phyloP scores from a whole-genome alignment of 2,329 filamentous ascomycete species.

The Camptophora hylomeconis region DNA sequence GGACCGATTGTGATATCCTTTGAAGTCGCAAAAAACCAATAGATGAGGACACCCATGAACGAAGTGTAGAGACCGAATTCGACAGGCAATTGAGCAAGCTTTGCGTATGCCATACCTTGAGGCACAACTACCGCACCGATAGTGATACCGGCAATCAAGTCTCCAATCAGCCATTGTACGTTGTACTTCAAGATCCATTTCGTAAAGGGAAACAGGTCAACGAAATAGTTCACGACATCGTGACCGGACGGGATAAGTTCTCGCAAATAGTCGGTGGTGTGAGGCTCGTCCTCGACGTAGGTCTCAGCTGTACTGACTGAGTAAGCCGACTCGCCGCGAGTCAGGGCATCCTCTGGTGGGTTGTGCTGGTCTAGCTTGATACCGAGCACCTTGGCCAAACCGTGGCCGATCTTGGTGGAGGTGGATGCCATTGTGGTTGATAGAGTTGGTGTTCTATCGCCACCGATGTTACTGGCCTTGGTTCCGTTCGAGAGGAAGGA shows the following conservation, averaged over 20 bases:
- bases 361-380: slow-evolving; percentile 65
- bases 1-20: slow-evolving; percentile 98
- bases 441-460: too few relatives aligned
- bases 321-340: slow-evolving; percentile 65
- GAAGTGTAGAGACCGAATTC: slow-evolving; percentile 88
- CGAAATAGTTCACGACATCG: slow-evolving; percentile 48
- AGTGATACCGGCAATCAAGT: slow-evolving; percentile 72
- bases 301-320: slow-evolving; percentile 60
- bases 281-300: slow-evolving; percentile 75
- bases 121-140: slow-evolving; percentile 78
- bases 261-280: slow-evolving; percentile 56
- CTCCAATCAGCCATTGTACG: slow-evolving; percentile 72
- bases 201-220: slow-evolving; percentile 71
- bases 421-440: slow-evolving; percentile 14
- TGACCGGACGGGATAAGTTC: slow-evolving; percentile 47
- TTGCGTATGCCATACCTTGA: slow-evolving; percentile 90
- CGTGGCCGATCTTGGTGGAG: slow-evolving; percentile 51
- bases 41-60: slow-evolving; percentile 87
- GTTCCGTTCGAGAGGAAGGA: too few relatives aligned
- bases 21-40: slow-evolving; percentile 97
- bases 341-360: slow-evolving; percentile 46
- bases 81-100: slow-evolving; percentile 63
- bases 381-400: slow-evolving; percentile 63
- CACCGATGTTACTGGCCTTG: too few relatives aligned
- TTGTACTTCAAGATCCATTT: slow-evolving; percentile 90